A percentile compares a stretch with the other conserved stretches of the same genome.
Conservation (phyloP, 2,329 filamentous ascomycete genomes). For the Diaporthe citriasiana region DNA sequence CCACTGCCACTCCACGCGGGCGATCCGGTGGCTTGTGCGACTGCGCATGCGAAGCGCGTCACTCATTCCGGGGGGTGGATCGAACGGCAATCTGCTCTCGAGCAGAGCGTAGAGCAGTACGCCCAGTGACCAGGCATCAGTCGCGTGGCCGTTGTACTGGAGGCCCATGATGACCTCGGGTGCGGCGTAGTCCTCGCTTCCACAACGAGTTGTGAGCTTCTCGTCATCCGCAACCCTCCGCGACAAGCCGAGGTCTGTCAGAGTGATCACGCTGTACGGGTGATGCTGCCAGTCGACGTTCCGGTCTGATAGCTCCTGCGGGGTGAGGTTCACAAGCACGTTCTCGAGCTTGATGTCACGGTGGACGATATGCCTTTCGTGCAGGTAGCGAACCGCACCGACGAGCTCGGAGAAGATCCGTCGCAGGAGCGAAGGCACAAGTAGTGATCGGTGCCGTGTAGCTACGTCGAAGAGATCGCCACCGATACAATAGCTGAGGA, state of each 20-base stretch:
- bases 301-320: conserved; percentile 73
- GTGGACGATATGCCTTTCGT: conserved; percentile 89
- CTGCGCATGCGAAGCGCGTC: conserved; percentile 83
- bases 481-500: conserved; percentile 92
- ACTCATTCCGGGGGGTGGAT: conserved; percentile 85
- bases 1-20: conserved; percentile 96
- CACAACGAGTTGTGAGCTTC: conserved; percentile 92
- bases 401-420: conserved; percentile 93
- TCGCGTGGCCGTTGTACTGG: conserved; percentile 91
- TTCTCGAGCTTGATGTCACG: conserved; percentile 96
- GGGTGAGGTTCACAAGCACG: conserved; percentile 88
- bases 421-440: conserved; percentile 79
- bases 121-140: conserved; percentile 95
- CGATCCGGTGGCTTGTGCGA: conserved; percentile 92
- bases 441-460: conserved; percentile 75
- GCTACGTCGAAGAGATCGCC: conserved; percentile 96
- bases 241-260: conserved; percentile 93
- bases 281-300: conserved; percentile 80
- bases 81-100: conserved; percentile 93
- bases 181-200: conserved; percentile 96
- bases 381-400: conserved; percentile 87
- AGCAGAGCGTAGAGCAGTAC: conserved; percentile 94
- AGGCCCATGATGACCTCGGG: conserved; percentile 97
- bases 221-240: conserved; percentile 88
- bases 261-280: conserved; percentile 85